Conservation (phyloP, 179 eudicot genomes). For the Actinidia chinensis region DNA sequence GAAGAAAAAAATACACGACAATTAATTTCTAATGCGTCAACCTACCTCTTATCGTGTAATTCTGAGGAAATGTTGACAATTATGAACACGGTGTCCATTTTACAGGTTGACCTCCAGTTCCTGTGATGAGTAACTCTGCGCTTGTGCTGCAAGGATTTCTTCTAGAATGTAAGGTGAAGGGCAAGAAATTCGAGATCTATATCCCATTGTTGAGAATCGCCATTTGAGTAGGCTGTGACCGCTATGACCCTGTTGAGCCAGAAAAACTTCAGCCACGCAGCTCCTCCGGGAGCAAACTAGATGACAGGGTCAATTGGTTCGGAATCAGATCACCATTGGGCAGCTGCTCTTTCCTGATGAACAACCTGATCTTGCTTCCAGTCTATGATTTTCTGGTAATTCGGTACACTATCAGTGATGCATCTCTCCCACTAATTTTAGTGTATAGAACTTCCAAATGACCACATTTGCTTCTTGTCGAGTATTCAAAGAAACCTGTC, state of each 20-base stretch:
- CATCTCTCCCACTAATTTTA: conserved; percentile 59
- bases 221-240: conserved; percentile 65
- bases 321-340: conserved; percentile 60
- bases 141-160: conserved; percentile 98
- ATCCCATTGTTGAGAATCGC: conserved; percentile 77
- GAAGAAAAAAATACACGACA: no score
- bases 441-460: conserved; percentile 57
- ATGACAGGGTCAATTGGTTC: conserved; percentile 93
- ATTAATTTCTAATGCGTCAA: not conserved
- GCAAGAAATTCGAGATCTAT: conserved; percentile 98
- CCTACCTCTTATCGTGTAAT: conserved; percentile 90
- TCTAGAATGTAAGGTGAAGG: conserved; percentile 98
- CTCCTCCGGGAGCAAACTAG: conserved; percentile 99
- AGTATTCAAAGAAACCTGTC: no score
- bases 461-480: conserved; percentile 48
- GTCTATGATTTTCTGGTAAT: conserved; percentile 70
- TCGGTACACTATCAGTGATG: conserved; percentile 80
- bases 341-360: conserved; percentile 53
- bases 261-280: conserved; percentile 95
- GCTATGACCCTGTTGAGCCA: conserved; percentile 81
- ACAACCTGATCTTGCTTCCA: conserved; percentile 64
- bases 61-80: conserved; percentile 98
- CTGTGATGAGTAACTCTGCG: conserved; percentile 93
- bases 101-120: conserved; percentile 99
- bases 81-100: conserved; percentile 98